These are phyloP conservation scores for Zea luxurians DNA, from an alignment of 176 grass and related monocot species.

Conservation along the genomic window DNA sequence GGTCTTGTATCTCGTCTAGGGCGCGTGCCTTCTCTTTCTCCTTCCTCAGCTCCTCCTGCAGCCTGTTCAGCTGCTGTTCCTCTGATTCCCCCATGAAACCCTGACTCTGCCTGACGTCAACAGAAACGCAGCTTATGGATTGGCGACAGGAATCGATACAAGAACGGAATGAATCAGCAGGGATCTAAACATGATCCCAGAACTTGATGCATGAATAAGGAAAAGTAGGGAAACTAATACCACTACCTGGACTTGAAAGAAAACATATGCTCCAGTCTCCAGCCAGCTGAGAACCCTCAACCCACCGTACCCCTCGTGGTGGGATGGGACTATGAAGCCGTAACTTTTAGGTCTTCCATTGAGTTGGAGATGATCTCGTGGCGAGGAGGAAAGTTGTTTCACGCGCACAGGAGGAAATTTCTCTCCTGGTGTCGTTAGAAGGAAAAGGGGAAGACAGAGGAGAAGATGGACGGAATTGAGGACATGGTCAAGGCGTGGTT, in stretches of 20 bases:
- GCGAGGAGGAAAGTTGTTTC: neutral
- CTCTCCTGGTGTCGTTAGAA: conserved; percentile 3
- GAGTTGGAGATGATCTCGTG: conserved; percentile 13
- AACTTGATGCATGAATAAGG: conserved; percentile 8
- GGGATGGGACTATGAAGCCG: conserved; percentile 3
- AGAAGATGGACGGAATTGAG: neutral
- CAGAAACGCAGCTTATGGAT: conserved; percentile 32
- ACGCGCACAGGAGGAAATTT: conserved; percentile 7
- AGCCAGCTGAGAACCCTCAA: conserved; percentile 9
- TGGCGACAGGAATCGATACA: conserved; percentile 18
- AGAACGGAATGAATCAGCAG: conserved; percentile 1
- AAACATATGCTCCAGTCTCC: conserved; percentile 42
- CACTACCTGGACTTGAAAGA: conserved; percentile 61
- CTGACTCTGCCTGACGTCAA: conserved; percentile 25
- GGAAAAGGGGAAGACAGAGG: neutral
- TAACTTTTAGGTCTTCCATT: neutral
- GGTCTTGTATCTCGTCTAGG: conserved; percentile 50
- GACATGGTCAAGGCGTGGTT: neutral
- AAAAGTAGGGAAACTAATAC: neutral
- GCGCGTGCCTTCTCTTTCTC: conserved; percentile 53
- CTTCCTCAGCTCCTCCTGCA: conserved; percentile 69
- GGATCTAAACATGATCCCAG: conserved; percentile 26
- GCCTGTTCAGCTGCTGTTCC: conserved; percentile 50
- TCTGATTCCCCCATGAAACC: conserved; percentile 32
- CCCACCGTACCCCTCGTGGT: neutral